Evolutionary conservation across 305 asterid species (phyloP).

Genomic region (Plantago coronopus): DNA sequence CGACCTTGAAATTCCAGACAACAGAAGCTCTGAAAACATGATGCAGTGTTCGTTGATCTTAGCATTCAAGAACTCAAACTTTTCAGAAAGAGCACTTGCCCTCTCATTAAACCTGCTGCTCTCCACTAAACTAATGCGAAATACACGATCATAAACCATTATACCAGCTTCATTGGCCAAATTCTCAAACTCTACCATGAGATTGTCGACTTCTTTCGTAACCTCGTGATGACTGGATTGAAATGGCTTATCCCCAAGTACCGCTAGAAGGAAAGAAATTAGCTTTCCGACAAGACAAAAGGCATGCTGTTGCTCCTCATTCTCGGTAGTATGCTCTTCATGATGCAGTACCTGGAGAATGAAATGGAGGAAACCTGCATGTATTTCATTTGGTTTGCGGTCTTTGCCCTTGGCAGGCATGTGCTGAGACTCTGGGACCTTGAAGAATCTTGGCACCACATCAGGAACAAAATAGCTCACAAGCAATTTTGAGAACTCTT

Average conservation of each 20-base stretch:
- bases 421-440: neutral
- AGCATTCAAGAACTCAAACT: neutral
- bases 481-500: neutral
- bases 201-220: neutral
- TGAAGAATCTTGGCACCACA: neutral
- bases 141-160: neutral
- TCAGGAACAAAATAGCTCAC: neutral
- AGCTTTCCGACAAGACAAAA: neutral
- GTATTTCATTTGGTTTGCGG: neutral
- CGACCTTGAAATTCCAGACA: neutral
- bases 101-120: neutral
- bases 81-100: neutral
- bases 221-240: too few species aligned
- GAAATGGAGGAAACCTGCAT: neutral
- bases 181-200: neutral
- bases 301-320: neutral
- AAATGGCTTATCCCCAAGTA: slow-evolving; percentile 7
- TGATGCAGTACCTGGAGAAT: neutral
- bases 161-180: neutral
- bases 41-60: neutral
- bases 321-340: neutral
- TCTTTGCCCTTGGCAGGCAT: neutral
- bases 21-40: neutral
- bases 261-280: neutral
- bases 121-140: neutral